Evolutionary conservation across 1,284 basidiomycete genomes (phyloP).

Genomic region (Chalciporus piperatoides): DNA sequence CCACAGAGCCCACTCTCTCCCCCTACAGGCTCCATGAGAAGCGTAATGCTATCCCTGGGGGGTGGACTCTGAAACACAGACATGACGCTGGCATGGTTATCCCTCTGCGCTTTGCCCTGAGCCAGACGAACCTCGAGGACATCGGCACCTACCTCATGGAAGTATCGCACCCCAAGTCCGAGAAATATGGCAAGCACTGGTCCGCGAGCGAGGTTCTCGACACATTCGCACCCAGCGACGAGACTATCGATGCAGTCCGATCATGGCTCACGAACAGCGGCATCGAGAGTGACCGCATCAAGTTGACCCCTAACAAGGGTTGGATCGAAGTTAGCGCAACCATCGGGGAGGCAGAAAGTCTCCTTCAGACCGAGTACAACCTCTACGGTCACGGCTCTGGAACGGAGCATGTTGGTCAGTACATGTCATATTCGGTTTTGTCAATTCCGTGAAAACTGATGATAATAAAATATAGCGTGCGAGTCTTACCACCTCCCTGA

Average conservation of each 20-base stretch:
- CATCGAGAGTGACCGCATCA: conserved; percentile 31
- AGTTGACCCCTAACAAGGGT: conserved; percentile 33
- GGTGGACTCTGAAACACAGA: conserved; percentile 33
- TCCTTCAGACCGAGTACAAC: conserved; percentile 24
- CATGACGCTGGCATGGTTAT: conserved; percentile 25
- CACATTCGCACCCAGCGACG: conserved; percentile 38
- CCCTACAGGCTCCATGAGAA: conserved; percentile 32
- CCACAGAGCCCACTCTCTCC: conserved; percentile 14
- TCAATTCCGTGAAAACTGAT: conserved; percentile 2
- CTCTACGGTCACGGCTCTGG: conserved; percentile 39
- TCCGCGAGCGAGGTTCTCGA: conserved; percentile 34
- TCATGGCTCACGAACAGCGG: conserved; percentile 40
- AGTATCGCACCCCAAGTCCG: conserved; percentile 42
- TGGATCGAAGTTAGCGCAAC: conserved; percentile 43
- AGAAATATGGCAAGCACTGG: conserved; percentile 45
- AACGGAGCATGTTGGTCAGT: conserved; percentile 38
- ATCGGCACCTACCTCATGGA: conserved; percentile 38
- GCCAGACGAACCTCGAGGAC: conserved; percentile 39
- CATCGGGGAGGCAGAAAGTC: conserved; percentile 38
- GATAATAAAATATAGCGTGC: conserved; percentile 21
- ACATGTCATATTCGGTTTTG: not conserved
- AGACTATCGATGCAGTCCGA: conserved; percentile 35
- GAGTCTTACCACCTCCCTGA: conserved; percentile 27
- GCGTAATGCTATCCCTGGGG: conserved; percentile 29
- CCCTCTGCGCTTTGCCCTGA: conserved; percentile 40